phyloP scores from a whole-genome alignment of 306 rosid species.

The cucumber (Cucumis sativus) region Cucumber_9930_V3 NC_026660.2:3064501-3065000 shows the following conservation, averaged over 20 bases:
- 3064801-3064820: not conserved
- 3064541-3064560: conserved; percentile 46
- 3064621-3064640: conserved; percentile 51
- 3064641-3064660: conserved; percentile 49
- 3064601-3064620: conserved; percentile 47
- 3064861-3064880: too few relatives aligned
- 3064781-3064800: not conserved
- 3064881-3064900: too few relatives aligned
- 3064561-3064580: conserved; percentile 47
- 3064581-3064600: conserved; percentile 56
- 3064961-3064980: too few relatives aligned
- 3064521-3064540: conserved; percentile 26
- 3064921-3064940: too few relatives aligned
- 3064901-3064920: too few relatives aligned
- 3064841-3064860: not conserved
- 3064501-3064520: conserved; percentile 56
- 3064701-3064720: conserved; percentile 50
- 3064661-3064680: conserved; percentile 55
- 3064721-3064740: conserved; percentile 72
- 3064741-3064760: conserved; percentile 6
- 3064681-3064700: conserved; percentile 72
- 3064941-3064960: too few relatives aligned
- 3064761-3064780: not conserved
- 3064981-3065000: too few relatives aligned
- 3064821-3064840: not conserved